Evolutionary conservation across 2,329 filamentous ascomycete genomes (phyloP).

Genomic region (Fusarium transvaalense): DNA sequence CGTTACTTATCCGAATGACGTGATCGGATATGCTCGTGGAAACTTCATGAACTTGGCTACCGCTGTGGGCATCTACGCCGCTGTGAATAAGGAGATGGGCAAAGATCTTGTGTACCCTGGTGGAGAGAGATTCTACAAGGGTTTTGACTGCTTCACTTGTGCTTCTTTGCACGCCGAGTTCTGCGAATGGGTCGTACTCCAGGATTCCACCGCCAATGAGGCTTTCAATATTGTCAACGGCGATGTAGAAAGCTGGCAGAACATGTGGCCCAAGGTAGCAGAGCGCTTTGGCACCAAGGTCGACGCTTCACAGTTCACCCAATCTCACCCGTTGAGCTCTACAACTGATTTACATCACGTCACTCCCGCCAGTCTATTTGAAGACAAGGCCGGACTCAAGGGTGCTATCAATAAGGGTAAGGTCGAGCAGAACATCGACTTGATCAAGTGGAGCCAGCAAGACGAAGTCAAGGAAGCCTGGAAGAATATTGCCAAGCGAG

Average conservation of each 20-base stretch:
- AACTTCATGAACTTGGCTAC: conserved; percentile 29
- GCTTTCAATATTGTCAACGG: conserved; percentile 19
- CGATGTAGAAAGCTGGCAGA: conserved; percentile 19
- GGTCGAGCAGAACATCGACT: conserved; percentile 1
- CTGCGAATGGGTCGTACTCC: conserved; percentile 12
- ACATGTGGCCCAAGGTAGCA: conserved; percentile 6
- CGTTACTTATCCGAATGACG: conserved; percentile 23
- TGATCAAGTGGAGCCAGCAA: conserved; percentile 11
- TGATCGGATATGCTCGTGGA: conserved; percentile 22
- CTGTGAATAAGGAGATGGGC: conserved; percentile 9
- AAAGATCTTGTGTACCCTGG: conserved; percentile 6
- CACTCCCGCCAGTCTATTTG: not conserved
- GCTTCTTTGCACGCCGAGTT: conserved; percentile 6
- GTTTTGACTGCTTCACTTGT: conserved; percentile 7
- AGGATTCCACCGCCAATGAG: not conserved
- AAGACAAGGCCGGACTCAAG: conserved; percentile 4
- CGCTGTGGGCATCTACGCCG: conserved; percentile 9
- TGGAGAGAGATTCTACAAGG: not conserved
- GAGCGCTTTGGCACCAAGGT: not conserved
- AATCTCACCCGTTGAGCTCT: not conserved
- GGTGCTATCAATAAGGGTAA: not conserved
- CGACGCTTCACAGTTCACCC: not conserved
- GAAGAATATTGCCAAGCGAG: not conserved
- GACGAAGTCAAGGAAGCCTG: conserved; percentile 6
- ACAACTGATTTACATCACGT: not conserved